Base-by-base conservation (phyloP, 2,329 filamentous ascomycete genomes). In the Xylariaceae sp. region DNA sequence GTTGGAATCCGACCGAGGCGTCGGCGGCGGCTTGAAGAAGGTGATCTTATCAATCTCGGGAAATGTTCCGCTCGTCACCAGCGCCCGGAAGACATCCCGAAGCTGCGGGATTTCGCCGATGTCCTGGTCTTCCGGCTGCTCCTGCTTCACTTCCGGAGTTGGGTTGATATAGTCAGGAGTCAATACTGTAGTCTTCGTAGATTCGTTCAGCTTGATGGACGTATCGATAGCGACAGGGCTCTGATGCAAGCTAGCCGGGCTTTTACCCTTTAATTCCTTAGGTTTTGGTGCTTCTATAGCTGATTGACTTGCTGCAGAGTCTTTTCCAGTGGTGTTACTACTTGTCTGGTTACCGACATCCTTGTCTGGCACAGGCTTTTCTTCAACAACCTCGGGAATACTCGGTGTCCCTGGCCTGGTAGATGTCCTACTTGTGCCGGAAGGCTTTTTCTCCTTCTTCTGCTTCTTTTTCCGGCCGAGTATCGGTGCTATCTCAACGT, bases 391-490 rank as follows among this genome's bases (percentile, higher is more conserved):
- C 44, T 67, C 61, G 49, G 68, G 70, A 47, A 57, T 57, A 56
- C 47, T 59, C 26, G 67, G 67, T 4, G 64, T 72, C 61, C 60
- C 66, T 7, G 67, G 68, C 18, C 67, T 61, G 30, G 61, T 68
- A 22, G 61, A 58, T 34, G 56, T 50, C 22, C 61, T 57, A 43
- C 61, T 66, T 18, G 60, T 47, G 30, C 62, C 66, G 63, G 71
- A 72, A 1, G 65, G 56, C 62, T 64, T 68, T 63, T 82, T 85
- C 63, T 87, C 84, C 71, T 90, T 92, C 76, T 88, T 91, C 68
- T 88, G 83, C 73, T 92, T 94, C 76, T 90, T 92, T 76, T 91
- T 91, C 49, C 89, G 82, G 32, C 87, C 87, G 46, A 90, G 69
- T 39, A 95, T 87, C 0, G 89, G 89, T 7, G 84, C 89, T 60